Evolutionary conservation across 225 moss, liverwort and hornwort genomes (phyloP).

Genomic region (Antitrichia curtipendula): DNA sequence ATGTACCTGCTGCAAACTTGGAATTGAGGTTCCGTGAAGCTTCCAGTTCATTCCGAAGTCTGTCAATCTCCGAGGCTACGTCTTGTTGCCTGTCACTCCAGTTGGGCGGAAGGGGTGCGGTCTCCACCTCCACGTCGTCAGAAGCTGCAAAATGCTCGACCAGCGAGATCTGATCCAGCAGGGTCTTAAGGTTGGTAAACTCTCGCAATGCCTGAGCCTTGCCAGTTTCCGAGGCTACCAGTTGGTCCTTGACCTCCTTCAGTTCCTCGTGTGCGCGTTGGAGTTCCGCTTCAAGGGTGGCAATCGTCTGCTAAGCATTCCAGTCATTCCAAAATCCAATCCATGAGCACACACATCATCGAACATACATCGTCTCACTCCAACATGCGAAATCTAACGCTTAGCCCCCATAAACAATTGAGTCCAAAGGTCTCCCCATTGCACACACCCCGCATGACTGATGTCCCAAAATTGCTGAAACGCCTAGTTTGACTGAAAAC

Average conservation of each 20-base stretch:
- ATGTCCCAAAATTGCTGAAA: background rate
- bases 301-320: constrained; percentile 5
- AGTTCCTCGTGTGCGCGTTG: constrained; percentile 19
- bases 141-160: constrained; percentile 42
- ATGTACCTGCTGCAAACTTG: constrained; percentile 17
- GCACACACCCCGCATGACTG: background rate
- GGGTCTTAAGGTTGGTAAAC: constrained; percentile 27
- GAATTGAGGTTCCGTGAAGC: constrained; percentile 6
- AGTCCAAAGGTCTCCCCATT: background rate
- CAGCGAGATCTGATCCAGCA: constrained; percentile 35
- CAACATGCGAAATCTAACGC: background rate
- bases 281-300: constrained; percentile 20
- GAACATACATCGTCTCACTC: background rate
- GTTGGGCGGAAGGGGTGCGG: constrained; percentile 16
- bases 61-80: constrained; percentile 8
- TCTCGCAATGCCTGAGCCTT: constrained; percentile 32
- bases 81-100: constrained; percentile 19
- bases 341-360: background rate
- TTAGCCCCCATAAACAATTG: too few species aligned
- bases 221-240: constrained; percentile 18
- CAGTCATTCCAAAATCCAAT: background rate
- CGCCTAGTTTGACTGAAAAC: background rate
- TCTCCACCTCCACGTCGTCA: constrained; percentile 33
- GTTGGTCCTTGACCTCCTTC: constrained; percentile 3
- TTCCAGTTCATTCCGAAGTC: constrained; percentile 20